Base-by-base conservation (phyloP, 2,329 filamentous ascomycete genomes). In the Aspergillus sclerotialis region DNA sequence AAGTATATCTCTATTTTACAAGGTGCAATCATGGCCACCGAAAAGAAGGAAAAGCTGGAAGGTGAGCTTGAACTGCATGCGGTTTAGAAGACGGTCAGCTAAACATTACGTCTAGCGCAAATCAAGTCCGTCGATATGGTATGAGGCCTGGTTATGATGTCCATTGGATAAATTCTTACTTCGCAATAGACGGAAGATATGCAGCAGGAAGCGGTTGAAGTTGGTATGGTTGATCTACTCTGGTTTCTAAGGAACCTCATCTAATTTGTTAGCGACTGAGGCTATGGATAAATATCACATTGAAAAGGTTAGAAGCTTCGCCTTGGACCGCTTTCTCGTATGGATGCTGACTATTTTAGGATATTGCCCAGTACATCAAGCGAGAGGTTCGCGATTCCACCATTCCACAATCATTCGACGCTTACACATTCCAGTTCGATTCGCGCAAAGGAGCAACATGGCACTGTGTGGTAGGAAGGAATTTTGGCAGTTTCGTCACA, bases 41-140 rank as follows among this genome's bases (percentile, higher is more conserved):
- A 73, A 40, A 69, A 75, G 55, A 72, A 77, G 58, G 80, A 85
- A 60, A 88, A 86, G 76, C 77, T 88, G 35, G 84, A 90, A 62
- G 78, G 83, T 84, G 63, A 60, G 67, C 49, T 14, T n/a, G n/a
- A n/a, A n/a, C n/a, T n/a, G n/a, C n/a, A n/a, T n/a, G n/a, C n/a
- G n/a, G n/a, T n/a, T n/a, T n/a, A n/a, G n/a, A n/a, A n/a, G n/a
- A n/a, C 7, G 14, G 34, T 32, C 32, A 25, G 33, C 45, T 56
- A 49, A 49, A 43, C 33, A 28, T 32, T 18, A 14, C 28, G 16
- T 33, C 47, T 56, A 98, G 92, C 87, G 44, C 88, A 94, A 69
- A 82, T 98, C 67, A 98, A 98, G 73, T 94, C 89, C 51, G 90
- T 87, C 39, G 92, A 98, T 61, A 98, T 98, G 92, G 92, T 96